phyloP scores from a whole-genome alignment of 495 filamentous ascomycete species.

The Aspergillus olivimuriae region DNA sequence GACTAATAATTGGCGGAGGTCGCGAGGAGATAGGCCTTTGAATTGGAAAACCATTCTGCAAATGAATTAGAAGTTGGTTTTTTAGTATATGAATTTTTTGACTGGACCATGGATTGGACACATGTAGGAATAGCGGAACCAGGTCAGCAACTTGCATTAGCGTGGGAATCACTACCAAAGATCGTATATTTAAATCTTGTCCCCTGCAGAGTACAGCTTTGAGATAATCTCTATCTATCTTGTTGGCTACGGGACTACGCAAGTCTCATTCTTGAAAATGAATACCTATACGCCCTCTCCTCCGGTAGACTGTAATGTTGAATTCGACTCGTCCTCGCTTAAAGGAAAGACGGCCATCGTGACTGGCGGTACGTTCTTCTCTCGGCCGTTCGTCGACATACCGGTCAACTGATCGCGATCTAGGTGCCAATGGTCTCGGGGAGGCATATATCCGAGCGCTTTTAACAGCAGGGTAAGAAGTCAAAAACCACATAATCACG shows the following conservation, averaged over 20 bases:
- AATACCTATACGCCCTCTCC: neutral
- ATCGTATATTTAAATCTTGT: no score
- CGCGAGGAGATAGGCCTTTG: slow-evolving; percentile 11
- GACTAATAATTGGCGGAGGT: slow-evolving; percentile 19
- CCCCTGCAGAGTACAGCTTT: no score
- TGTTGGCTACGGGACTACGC: no score
- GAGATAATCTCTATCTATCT: no score
- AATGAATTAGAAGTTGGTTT: no score
- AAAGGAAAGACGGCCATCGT: neutral
- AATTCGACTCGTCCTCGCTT: neutral
- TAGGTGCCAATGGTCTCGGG: slow-evolving; percentile 19
- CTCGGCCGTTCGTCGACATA: neutral
- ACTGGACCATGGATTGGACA: no score
- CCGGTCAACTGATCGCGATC: neutral
- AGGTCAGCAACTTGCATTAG: no score
- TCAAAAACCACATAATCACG: neutral
- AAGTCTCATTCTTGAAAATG: no score
- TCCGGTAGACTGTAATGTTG: neutral
- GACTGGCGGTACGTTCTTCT: neutral
- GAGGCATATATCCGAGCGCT: slow-evolving; percentile 20
- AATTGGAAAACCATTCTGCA: no score
- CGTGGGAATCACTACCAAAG: no score
- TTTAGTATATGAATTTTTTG: no score
- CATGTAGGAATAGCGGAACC: no score
- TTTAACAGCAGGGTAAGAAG: slow-evolving; percentile 16